Conservation (phyloP, 352 stramenopile genomes). For the Peronospora belbahrii region DNA sequence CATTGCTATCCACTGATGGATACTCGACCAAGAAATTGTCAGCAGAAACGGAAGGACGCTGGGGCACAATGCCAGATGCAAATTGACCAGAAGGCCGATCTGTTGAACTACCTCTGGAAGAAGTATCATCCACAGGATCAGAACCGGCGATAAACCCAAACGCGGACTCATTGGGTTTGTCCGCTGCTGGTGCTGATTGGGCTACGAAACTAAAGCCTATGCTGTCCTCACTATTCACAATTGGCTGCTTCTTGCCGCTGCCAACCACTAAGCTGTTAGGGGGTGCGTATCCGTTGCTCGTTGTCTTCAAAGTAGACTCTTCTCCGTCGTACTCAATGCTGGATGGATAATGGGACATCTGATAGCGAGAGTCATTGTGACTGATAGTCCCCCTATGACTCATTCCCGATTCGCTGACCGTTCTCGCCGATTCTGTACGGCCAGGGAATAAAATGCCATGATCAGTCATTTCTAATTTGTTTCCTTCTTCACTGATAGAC, state of each 20-base stretch:
- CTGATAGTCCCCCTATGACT: constrained; percentile 25
- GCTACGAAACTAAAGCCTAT: constrained; percentile 32
- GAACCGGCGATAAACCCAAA: constrained; percentile 71
- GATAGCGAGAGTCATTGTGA: constrained; percentile 31
- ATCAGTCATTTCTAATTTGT: constrained; percentile 63
- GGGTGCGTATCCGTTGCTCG: constrained; percentile 45
- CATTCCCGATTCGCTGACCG: constrained; percentile 24
- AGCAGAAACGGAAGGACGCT: constrained; percentile 26
- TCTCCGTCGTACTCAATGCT: constrained; percentile 51
- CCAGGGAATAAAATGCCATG: constrained; percentile 28
- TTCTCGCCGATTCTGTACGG: constrained; percentile 23
- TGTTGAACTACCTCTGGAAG: constrained; percentile 35
- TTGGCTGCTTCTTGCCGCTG: constrained; percentile 20
- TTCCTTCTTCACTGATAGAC: constrained; percentile 80
- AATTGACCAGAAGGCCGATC: constrained; percentile 39
- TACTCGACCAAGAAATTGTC: constrained; percentile 59
- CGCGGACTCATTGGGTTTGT: constrained; percentile 36
- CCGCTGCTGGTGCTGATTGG: constrained; percentile 9
- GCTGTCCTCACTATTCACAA: constrained; percentile 11
- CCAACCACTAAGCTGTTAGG: constrained; percentile 16
- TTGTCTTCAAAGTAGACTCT: constrained; percentile 38
- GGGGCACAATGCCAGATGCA: constrained; percentile 23
- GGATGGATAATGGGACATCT: constrained; percentile 40
- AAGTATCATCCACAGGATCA: constrained; percentile 35
- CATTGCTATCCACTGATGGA: constrained; percentile 33